Base-by-base conservation (phyloP, 169 alveolate species). In the Plasmodium ovale region DNA sequence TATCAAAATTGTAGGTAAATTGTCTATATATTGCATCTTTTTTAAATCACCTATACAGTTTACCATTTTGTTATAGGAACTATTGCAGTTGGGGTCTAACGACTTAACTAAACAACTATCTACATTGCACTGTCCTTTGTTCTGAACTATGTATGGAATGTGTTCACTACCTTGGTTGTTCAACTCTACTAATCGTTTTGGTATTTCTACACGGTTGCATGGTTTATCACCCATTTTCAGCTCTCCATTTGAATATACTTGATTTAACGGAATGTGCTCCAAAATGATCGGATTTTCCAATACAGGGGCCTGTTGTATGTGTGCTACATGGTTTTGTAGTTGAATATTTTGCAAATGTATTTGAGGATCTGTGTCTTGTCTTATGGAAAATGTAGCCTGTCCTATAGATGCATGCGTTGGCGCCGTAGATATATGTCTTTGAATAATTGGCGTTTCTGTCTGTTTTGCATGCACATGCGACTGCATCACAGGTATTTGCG, bases 231-330 rank as follows among this genome's bases (percentile, higher is more conserved):
- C 35, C 5, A 19, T 27, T 39, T 7, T 59, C n/a, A 59, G 19
- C 3, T 59, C 65, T 59, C 25, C 23, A 60, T 64, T 73, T 59
- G 73, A 42, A 73, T 58, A 12, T 51, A 35, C 56, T 23, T 25
- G n/a, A 29, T n/a, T 1, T 29, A 31, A 35, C 10, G 49, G 44
- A 6, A 44, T 25, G 19, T 35, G 60, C 7, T 73, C 88, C 25
- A 39, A 31, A 39, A 73, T 31, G 39, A 53, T 73, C 1, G 88
- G 72, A 16, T 59, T 73, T 73, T 58, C 73, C 27, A 73, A 42
- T 37, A 60, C 4, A n/a, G 88, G 73, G 16, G 47, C 47, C 29
- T 59, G 73, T n/a, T 42, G 87, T 16, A 10, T 14, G 21, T 70
- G 84, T 47, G 60, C 27, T 54, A 47, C n/a, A 14, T 21, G 65